Conservation (phyloP, 139 green algal species). For the Mesotaenium endlicherianum region DNA sequence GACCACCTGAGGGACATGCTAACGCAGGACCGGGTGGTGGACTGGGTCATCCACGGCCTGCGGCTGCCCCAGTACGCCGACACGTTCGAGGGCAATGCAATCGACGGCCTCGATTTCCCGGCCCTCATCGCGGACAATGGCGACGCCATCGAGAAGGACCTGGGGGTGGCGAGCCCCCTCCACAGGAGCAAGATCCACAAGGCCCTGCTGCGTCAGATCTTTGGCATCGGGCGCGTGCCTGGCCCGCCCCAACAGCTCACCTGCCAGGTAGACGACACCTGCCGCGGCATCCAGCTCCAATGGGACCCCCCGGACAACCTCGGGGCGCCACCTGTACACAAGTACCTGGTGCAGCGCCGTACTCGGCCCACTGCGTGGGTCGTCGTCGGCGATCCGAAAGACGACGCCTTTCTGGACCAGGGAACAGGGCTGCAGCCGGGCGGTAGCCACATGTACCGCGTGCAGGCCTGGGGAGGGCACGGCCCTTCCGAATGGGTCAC, state of each 20-base stretch:
- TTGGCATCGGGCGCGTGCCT: slow-evolving; percentile 35
- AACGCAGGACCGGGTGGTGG: slow-evolving; percentile 36
- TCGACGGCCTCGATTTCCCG: slow-evolving; percentile 44
- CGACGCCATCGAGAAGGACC: slow-evolving; percentile 16
- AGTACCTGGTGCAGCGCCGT: slow-evolving; percentile 43
- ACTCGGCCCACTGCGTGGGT: slow-evolving; percentile 13
- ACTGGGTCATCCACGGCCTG: slow-evolving; percentile 47
- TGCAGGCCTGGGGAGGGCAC: slow-evolving; percentile 41
- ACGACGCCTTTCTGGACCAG: slow-evolving; percentile 38
- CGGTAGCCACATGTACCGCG: slow-evolving; percentile 32
- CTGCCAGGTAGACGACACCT: neutral
- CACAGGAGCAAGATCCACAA: slow-evolving; percentile 29
- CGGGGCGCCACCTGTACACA: slow-evolving; percentile 37
- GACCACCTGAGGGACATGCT: slow-evolving; percentile 40
- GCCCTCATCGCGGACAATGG: slow-evolving; percentile 29
- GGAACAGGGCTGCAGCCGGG: neutral
- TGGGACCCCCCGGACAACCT: slow-evolving; percentile 28
- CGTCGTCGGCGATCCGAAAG: slow-evolving; percentile 15
- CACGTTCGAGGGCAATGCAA: slow-evolving; percentile 35
- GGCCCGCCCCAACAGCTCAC: neutral
- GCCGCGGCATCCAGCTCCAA: slow-evolving; percentile 12
- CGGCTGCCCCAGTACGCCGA: slow-evolving; percentile 45
- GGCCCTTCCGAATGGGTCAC: slow-evolving; percentile 27
- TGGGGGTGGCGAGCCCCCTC: slow-evolving; percentile 38
- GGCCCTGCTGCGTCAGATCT: slow-evolving; percentile 35